A percentile compares a stretch with the other conserved stretches of the same genome.
Conservation (phyloP, 495 filamentous ascomycete genomes). For the Hypoxylon subgilvum region DNA sequence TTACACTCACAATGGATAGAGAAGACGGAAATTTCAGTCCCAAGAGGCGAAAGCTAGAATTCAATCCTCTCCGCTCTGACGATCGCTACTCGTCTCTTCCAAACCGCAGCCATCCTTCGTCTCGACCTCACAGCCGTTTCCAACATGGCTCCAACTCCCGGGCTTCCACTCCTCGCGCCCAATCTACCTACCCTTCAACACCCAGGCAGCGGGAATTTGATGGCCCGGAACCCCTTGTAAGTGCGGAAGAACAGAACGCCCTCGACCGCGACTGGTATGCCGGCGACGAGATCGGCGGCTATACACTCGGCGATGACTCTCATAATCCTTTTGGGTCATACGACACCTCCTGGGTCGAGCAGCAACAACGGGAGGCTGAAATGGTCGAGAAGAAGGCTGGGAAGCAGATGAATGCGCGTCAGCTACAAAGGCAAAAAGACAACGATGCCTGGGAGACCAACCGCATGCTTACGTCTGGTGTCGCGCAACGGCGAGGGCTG, state of each 20-base stretch:
- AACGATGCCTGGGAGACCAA: constrained; percentile 98
- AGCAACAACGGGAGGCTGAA: constrained; percentile 71
- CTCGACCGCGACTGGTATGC: constrained; percentile 90
- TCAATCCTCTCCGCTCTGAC: constrained; percentile 59
- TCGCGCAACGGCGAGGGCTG: constrained; percentile 85
- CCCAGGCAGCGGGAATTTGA: constrained; percentile 60
- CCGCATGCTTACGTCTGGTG: constrained; percentile 95
- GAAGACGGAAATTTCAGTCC: constrained; percentile 58
- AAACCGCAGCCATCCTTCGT: constrained; percentile 47
- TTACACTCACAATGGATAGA: constrained; percentile 42
- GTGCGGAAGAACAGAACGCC: constrained; percentile 60
- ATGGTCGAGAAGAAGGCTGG: constrained; percentile 75
- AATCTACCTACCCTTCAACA: constrained; percentile 54
- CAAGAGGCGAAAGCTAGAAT: constrained; percentile 68
- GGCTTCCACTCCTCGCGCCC: constrained; percentile 56
- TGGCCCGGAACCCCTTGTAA: constrained; percentile 55
- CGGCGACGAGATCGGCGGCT: constrained; percentile 71
- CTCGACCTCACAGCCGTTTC: constrained; percentile 45
- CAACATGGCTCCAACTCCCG: constrained; percentile 44
- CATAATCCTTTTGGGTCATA: constrained; percentile 64
- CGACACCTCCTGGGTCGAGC: constrained; percentile 69
- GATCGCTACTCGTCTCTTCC: constrained; percentile 65
- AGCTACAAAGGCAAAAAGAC: constrained; percentile 86
- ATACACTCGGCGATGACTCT: constrained; percentile 80
- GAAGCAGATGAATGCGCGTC: constrained; percentile 71